Conservation (phyloP, 371 early-diverging fungal species). For the Mortierella sp. region DNA sequence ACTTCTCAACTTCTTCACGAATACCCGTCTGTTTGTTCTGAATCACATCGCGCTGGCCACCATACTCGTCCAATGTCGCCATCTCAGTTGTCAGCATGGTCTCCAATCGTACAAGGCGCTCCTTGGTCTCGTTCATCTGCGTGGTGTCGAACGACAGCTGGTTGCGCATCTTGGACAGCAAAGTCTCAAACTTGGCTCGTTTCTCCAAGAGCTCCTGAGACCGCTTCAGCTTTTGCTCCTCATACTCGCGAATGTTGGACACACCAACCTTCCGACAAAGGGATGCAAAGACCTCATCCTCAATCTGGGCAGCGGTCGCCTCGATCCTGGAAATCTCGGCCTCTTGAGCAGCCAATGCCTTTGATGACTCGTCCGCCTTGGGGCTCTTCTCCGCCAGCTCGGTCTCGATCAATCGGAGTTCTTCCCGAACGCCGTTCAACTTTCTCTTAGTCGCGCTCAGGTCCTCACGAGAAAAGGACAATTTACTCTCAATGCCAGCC, state of each 20-base stretch:
- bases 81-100: slow-evolving; percentile 58
- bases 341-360: slow-evolving; percentile 37
- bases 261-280: slow-evolving; percentile 85
- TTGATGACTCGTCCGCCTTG: slow-evolving; percentile 46
- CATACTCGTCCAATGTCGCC: slow-evolving; percentile 49
- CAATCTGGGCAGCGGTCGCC: slow-evolving; percentile 69
- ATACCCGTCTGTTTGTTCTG: slow-evolving; percentile 61
- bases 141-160: slow-evolving; percentile 83
- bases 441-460: slow-evolving; percentile 64
- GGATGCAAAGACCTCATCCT: slow-evolving; percentile 81
- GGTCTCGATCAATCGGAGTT: slow-evolving; percentile 54
- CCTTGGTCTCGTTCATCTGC: slow-evolving; percentile 75
- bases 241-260: slow-evolving; percentile 87
- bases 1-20: slow-evolving; percentile 45
- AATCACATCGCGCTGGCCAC: slow-evolving; percentile 58
- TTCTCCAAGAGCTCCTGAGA: slow-evolving; percentile 81
- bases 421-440: slow-evolving; percentile 61
- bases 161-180: slow-evolving; percentile 81
- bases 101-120: slow-evolving; percentile 70
- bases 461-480: slow-evolving; percentile 72
- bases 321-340: slow-evolving; percentile 58
- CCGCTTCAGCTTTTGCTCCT: slow-evolving; percentile 77
- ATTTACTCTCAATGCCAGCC: slow-evolving; percentile 71
- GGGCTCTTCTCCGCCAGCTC: slow-evolving; percentile 61
- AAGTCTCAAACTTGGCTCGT: slow-evolving; percentile 80